Evolutionary conservation across 2,329 filamentous ascomycete genomes (phyloP), one percentile per base, ranked within the genome.

Genomic region (Seiridium unicorne): DNA sequence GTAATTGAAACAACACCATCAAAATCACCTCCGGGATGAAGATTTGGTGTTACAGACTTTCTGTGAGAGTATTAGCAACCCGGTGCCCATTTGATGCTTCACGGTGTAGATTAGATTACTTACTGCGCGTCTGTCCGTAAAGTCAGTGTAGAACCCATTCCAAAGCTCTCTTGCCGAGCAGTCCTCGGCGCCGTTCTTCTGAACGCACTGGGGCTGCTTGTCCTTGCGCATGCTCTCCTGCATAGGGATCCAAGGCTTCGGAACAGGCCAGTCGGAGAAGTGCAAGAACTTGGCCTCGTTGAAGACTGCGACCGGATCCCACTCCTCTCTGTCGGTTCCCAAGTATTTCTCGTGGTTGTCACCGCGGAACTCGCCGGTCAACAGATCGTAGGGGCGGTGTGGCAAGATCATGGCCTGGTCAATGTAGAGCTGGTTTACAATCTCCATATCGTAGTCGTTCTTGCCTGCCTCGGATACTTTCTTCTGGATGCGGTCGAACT

Each of bases 241-340:
- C 65, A 68, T 66, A 1, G 60, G 11, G 31, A 73, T 61, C 80
- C 80, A 82, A 0, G 80, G 80, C 61, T 91, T 91, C 0, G 88
- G 87, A 5, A 90, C 66, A 1, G 89, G 89, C 85, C 85, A 89
- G 68, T 92, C 89, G 10, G 84, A 88, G 70, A 91, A 91, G 70
- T 91, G 89, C 2, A 91, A 76, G 4, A 89, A 79, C 63, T 89
- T 90, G 5, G 86, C 84, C 66, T 89, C 85, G 11, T 79, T 79
- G 57, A 84, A 76, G 1, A 80, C 78, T 46, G 65, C 61, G n/a
- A 73, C 67, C 0, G 87, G 79, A 66, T 90, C 83, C 86, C 88
- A 91, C 2, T 68, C 65, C 62, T 84, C 84, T 1, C 67, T 64
- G 35, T 72, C 68, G 13, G 40, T 70, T 58, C 61, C 72, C 31